phyloP scores from a whole-genome alignment of 2,329 filamentous ascomycete genomes.

The Tolypocladium endophyticum region DNA sequence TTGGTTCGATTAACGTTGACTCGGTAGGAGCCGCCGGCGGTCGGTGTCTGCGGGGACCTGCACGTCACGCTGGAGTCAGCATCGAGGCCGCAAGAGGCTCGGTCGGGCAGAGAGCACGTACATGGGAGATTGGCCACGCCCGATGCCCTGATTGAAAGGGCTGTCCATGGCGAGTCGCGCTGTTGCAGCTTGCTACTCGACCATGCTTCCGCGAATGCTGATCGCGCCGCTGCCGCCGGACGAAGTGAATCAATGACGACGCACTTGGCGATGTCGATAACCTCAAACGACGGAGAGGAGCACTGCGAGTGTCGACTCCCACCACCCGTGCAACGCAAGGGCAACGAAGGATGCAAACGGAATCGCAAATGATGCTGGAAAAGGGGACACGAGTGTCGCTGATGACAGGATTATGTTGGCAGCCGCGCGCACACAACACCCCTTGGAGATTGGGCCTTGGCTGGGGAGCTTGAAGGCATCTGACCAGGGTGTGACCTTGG shows the following conservation, averaged over 20 bases:
- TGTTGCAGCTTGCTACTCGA: neutral
- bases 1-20: slow-evolving; percentile 82
- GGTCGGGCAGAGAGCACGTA: slow-evolving; percentile 6
- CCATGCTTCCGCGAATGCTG: slow-evolving; percentile 1
- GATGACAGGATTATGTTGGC: neutral
- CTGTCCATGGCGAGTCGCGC: slow-evolving; percentile 15
- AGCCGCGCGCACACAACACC: neutral
- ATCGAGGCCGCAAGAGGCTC: neutral
- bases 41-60: slow-evolving; percentile 20
- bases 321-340: neutral
- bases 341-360: neutral
- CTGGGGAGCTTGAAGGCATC: neutral
- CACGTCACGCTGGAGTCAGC: slow-evolving; percentile 5
- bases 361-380: neutral
- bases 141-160: slow-evolving; percentile 16
- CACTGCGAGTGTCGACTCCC: neutral
- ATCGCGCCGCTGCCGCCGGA: neutral
- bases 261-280: neutral
- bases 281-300: neutral
- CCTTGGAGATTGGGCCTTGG: neutral
- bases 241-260: neutral
- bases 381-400: neutral
- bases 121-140: slow-evolving; percentile 16
- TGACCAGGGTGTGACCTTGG: neutral
- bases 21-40: slow-evolving; percentile 45